Base-by-base conservation (phyloP, 192 early-diverging fungal species). In the Lobosporangium transversale region DNA sequence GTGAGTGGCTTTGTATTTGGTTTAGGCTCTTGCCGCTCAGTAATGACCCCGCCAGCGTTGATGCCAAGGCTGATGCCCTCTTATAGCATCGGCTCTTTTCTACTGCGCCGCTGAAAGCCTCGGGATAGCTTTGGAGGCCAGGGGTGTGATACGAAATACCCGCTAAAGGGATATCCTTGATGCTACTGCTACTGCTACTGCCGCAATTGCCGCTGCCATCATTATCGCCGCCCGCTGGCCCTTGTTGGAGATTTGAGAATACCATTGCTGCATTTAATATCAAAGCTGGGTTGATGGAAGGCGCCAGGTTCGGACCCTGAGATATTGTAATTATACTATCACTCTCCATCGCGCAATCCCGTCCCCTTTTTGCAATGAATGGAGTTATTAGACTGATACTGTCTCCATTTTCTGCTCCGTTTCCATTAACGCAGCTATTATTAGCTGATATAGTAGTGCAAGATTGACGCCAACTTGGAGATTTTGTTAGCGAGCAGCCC, bases 201-300 rank as follows among this genome's bases (percentile, higher is more conserved):
- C 32, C 48, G 5, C 2, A 44, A 17, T 8, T 4, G 30, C 2
- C 20, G 12, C 23, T 26, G 31, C 17, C 7, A 4, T 32, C 51
- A 32, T 17, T 32, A 17, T 17, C 10, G 18, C 29, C 20, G 3
- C 18, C 18, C 18, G 2, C 55, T 3, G 33, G n/a, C 9, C 31
- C 14, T 9, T 68, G 45, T 23, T 58, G 23, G 1, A 63, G 48
- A 36, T 75, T 65, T 8, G 63, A 66, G n/a, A 75, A 20, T 18
- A 43, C 71, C 0, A 49, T 58, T n/a, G 62, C 71, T 4, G 63
- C 71, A 26, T 66, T 75, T 1, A 52, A 66, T 2, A 75, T 66
- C 3, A 75, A 30, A n/a, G 56, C 31, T 0, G 63, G 71, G 23
- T 65, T 62, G 43, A 75, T 75, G 2, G 71, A 58, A 11, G 71